These are phyloP conservation scores for Fomitopsis pinicola DNA, from an alignment of 1,284 basidiomycete species.

Conservation along the genomic window DNA sequence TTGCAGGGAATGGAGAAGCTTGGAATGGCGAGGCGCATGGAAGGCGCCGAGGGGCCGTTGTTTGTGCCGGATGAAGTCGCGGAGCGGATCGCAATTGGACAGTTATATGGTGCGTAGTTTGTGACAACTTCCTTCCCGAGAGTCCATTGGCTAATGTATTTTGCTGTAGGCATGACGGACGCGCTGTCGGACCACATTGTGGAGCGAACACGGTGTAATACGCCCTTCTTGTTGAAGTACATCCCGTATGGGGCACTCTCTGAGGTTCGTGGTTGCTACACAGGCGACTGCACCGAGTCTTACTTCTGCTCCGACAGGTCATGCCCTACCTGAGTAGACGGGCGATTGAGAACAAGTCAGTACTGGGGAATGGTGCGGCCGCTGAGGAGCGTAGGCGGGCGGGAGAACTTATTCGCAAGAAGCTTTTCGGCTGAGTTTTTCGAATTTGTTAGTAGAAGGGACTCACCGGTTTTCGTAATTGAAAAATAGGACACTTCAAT, in stretches of 20 bases:
- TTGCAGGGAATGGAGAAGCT: conserved; percentile 54
- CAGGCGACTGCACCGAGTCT: not conserved
- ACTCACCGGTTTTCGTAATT: too few species aligned
- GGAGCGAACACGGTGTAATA: conserved; percentile 44
- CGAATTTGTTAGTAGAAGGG: too few species aligned
- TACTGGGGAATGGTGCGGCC: conserved; percentile 53
- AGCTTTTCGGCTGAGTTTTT: conserved; percentile 25
- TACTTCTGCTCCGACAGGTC: conserved; percentile 31
- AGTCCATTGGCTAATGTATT: not conserved
- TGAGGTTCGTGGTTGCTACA: conserved; percentile 40
- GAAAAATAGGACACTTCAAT: too few species aligned
- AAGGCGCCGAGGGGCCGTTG: conserved; percentile 24
- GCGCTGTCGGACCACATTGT: conserved; percentile 72
- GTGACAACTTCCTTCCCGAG: not conserved
- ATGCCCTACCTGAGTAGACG: conserved; percentile 65
- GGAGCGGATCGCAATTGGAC: conserved; percentile 73
- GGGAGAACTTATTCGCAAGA: conserved; percentile 34
- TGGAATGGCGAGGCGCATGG: conserved; percentile 45
- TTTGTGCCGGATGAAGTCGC: conserved; percentile 48
- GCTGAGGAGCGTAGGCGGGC: conserved; percentile 40
- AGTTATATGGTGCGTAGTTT: conserved; percentile 69
- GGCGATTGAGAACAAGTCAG: conserved; percentile 69
- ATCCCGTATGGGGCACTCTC: conserved; percentile 81
- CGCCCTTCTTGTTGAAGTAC: conserved; percentile 80
- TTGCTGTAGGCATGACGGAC: conserved; percentile 71